Conservation (phyloP, 2,329 filamentous ascomycete genomes). For the Ophiostoma angusticollis region DNA sequence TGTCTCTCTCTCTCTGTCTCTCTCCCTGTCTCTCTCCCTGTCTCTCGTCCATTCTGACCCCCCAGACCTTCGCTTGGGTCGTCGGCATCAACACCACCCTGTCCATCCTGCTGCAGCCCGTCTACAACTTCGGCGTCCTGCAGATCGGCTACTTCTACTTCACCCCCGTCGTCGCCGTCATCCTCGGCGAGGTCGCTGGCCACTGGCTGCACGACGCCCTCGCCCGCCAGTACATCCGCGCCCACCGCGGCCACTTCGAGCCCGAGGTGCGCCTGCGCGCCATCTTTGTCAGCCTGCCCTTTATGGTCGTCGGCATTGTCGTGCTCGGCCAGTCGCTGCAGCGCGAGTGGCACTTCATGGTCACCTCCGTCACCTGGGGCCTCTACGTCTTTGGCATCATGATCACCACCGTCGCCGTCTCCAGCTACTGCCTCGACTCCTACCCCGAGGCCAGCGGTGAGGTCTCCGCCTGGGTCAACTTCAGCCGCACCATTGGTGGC, state of each 20-base stretch:
- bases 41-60: not conserved
- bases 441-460: constrained; percentile 44
- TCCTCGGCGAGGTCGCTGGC: constrained; percentile 39
- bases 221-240: constrained; percentile 29
- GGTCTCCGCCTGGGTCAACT: constrained; percentile 39
- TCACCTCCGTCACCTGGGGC: constrained; percentile 35
- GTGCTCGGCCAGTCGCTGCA: constrained; percentile 40
- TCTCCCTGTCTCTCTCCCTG: not conserved
- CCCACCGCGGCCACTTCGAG: constrained; percentile 39
- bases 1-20: no score
- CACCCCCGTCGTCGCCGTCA: constrained; percentile 39
- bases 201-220: constrained; percentile 44
- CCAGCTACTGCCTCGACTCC: constrained; percentile 38
- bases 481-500: constrained; percentile 30
- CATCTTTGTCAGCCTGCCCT: constrained; percentile 32
- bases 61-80: constrained; percentile 33
- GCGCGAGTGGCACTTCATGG: constrained; percentile 38
- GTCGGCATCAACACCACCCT: constrained; percentile 45
- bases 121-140: constrained; percentile 37
- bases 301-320: constrained; percentile 37
- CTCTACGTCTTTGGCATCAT: constrained; percentile 44
- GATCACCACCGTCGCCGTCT: constrained; percentile 38
- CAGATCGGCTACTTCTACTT: constrained; percentile 46
- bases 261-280: constrained; percentile 41
- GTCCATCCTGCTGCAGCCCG: constrained; percentile 35